Evolutionary conservation across 192 early-diverging fungal genomes (phyloP), one percentile per base, ranked within the genome.

Genomic region (Globomyces pollinis-pini): DNA sequence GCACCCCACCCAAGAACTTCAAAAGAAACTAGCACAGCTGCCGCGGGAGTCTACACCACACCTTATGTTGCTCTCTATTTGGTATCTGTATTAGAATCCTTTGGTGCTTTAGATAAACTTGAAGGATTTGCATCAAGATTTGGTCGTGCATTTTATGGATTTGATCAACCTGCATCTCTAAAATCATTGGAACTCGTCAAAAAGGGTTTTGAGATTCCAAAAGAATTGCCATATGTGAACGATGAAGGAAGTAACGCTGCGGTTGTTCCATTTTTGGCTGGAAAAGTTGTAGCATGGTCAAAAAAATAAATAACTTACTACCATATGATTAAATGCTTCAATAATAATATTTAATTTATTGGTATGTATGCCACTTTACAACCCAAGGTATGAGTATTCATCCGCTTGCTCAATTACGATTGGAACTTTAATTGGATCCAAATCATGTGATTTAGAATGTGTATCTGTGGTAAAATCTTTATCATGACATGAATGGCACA

Each of bases 11-110:
- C 93, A 12, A 84, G 84, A 6, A 72, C 79, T 43, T 74, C 78
- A 43, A 98, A 98, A 70, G 92, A 98, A 66, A 83, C 83, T 20
- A 80, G 84, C 11, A 75, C 77, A 4, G 80, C 93, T 2, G 81
- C 78, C 44, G 95, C 95, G 2, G 95, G 95, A 45, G 93, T 98
- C 1, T 98, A 92, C 57, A 94, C 91, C 7, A 88, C 90, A 3
- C 90, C 90, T 16, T 74, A 91, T 30, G 76, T 91, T 2, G 57
- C 91, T 23, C 88, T 84, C 23, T 93, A 96, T 62, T 74, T 98
- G 44, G 91, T 91, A 2, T 84, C 86, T n/a, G 79, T 93, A 54
- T 80, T 98, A 42, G 92, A 93, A 28, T 83, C 81, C 3, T 82
- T 93, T 53, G 90, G 86, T 1, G 85, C 86, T n/a, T 64, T 98